Base-by-base conservation (phyloP, 2,329 filamentous ascomycete species). In the Phoma sp. region DNA sequence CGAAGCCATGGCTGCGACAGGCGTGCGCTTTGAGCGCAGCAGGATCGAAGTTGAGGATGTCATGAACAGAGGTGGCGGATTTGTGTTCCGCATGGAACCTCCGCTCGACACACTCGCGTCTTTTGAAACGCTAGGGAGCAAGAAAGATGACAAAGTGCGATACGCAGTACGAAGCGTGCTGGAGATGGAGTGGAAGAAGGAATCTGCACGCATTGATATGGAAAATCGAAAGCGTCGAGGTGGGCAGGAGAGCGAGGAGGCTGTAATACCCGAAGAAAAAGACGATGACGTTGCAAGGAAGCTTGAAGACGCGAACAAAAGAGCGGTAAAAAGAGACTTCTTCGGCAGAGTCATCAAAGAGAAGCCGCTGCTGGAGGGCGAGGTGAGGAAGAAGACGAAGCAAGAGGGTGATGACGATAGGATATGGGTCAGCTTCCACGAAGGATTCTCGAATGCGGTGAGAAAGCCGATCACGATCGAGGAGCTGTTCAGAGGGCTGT, bases 1-100 rank as follows among this genome's bases (percentile, higher is more conserved):
- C 0, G 85, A 88, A 58, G 88, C 93, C 0, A 90, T 99, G 82
- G 84, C 85, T n/a, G 91, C 92, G 17, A 84, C 94, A 13, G 90
- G 92, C 15, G 85, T 98, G 15, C 83, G 84, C 2, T 89, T 98
- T 72, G 90, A 96, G 62, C 89, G 88, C 69, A 89, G 90, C 12
- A 87, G 88, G 65, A 85, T 98, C 38, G 92, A 96, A 68, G 82
- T 82, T 12, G 88, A 90, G 32, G 83, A 83, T 7, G 74, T 81
- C 5, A 66, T 66, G 9, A 71, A 69, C 19, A 64, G 69, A 13
- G 74, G 69, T 54, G 84, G 85, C 31, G 87, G 84, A 63, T 98
- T 88, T 83, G 88, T 96, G 8, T 98, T 96, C 75, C 87, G 95
- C 48, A 93, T 99, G 91, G 94, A 98, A 70, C 95, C 95, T 84